Evolutionary conservation across 2,329 filamentous ascomycete species (phyloP).

Genomic region (Capronia coronata): DNA sequence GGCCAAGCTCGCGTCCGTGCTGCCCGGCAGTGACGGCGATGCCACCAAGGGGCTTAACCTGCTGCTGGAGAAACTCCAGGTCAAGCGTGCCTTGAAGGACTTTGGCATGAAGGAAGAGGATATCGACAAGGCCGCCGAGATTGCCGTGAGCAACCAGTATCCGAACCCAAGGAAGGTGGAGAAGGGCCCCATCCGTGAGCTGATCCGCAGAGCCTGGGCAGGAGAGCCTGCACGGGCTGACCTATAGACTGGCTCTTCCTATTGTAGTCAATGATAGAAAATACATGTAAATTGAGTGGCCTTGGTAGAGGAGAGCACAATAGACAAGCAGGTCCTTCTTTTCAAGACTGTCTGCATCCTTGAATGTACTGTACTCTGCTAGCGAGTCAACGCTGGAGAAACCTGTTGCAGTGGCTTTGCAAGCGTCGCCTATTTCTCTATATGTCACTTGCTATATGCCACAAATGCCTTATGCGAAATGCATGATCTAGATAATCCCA

Average conservation of each 20-base stretch:
- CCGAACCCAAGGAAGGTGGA: conserved; percentile 54
- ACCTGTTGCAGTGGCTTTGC: too few relatives aligned
- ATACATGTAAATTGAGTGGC: background rate
- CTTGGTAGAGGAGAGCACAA: background rate
- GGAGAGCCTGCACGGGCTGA: conserved; percentile 40
- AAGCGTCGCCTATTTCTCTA: background rate
- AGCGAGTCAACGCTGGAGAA: too few relatives aligned
- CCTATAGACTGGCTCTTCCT: conserved; percentile 9
- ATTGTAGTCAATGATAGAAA: background rate
- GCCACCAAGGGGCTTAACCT: conserved; percentile 53
- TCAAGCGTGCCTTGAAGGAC: conserved; percentile 48
- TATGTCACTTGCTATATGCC: too few relatives aligned
- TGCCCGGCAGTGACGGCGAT: conserved; percentile 54
- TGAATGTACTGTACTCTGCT: too few relatives aligned
- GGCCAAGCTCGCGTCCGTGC: conserved; percentile 46
- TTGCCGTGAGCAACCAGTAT: conserved; percentile 54
- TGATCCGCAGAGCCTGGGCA: conserved; percentile 56
- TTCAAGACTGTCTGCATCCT: too few relatives aligned
- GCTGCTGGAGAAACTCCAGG: conserved; percentile 48
- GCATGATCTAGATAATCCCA: too few relatives aligned
- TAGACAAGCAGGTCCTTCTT: background rate
- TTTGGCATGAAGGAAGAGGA: conserved; percentile 56
- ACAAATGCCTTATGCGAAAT: too few relatives aligned
- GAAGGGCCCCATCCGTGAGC: conserved; percentile 47
- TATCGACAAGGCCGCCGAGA: conserved; percentile 54